Evolutionary conservation across 78 protist genomes (phyloP).

Genomic region (Speleostelium caveatum): DNA sequence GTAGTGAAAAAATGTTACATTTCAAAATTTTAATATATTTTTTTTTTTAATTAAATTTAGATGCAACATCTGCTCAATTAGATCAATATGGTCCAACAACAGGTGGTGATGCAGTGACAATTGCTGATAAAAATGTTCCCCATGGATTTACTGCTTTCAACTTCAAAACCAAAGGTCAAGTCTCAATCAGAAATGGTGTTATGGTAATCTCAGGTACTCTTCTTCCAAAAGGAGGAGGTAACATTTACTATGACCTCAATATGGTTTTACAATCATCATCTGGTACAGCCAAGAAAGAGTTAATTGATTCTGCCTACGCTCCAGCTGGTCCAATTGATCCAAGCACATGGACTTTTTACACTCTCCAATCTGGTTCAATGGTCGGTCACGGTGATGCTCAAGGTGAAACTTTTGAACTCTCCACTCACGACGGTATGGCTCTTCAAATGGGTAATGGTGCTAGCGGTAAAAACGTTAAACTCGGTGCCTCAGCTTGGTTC

Average conservation of each 20-base stretch:
- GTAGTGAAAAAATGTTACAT: no score
- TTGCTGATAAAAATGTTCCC: not conserved
- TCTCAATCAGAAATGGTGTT: not conserved
- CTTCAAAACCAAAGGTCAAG: not conserved
- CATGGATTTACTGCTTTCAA: not conserved
- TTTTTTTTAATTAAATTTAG: no score
- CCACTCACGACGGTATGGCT: not conserved
- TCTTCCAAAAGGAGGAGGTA: not conserved
- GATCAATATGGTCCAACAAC: constrained; percentile 38
- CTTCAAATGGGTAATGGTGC: constrained; percentile 71
- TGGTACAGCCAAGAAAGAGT: constrained; percentile 17
- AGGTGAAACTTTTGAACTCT: not conserved
- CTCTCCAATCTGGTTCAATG: not conserved
- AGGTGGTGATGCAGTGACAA: constrained; percentile 37
- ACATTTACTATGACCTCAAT: not conserved
- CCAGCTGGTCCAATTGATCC: constrained; percentile 40
- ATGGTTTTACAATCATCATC: not conserved
- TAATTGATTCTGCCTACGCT: constrained; percentile 10
- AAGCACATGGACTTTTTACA: constrained; percentile 24
- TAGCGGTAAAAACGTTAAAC: constrained; percentile 49
- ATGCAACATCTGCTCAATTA: constrained; percentile 10
- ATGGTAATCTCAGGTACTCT: constrained; percentile 33
- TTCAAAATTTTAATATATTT: no score
- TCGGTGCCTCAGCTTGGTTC: constrained; percentile 69
- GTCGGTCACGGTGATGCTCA: constrained; percentile 17